Conservation (phyloP, 1,284 basidiomycete species). For the Apiotrichum laibachii region DNA sequence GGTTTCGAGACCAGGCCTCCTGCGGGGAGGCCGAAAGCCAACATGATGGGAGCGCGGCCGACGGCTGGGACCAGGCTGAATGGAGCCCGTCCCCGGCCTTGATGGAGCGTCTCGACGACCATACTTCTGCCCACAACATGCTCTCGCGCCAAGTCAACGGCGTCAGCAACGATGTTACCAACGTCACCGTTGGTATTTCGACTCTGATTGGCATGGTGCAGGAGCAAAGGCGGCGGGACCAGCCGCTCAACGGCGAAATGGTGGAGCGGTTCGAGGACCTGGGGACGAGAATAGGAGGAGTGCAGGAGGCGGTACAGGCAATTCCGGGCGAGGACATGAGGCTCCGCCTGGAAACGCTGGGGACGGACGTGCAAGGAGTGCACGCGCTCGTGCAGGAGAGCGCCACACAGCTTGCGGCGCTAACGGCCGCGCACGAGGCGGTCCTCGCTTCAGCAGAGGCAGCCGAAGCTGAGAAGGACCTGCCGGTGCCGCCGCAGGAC, state of each 20-base stretch:
- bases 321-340: constrained; percentile 2
- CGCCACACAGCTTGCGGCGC: constrained; percentile 1
- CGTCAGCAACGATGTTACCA: constrained; percentile 27
- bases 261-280: constrained; percentile 8
- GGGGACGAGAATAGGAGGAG: not conserved
- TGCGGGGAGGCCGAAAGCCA: constrained; percentile 20
- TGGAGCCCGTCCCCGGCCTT: constrained; percentile 10
- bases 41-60: not conserved
- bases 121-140: constrained; percentile 27
- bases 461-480: constrained; percentile 10
- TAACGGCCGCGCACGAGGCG: not conserved
- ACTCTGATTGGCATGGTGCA: constrained; percentile 1
- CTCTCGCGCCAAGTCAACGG: constrained; percentile 29
- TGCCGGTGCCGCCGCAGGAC: constrained; percentile 2
- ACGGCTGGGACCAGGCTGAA: not conserved
- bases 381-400: constrained; percentile 8
- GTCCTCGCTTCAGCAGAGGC: constrained; percentile 23
- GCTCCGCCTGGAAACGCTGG: constrained; percentile 8
- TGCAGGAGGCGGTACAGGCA: not conserved
- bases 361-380: constrained; percentile 11
- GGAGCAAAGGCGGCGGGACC: not conserved
- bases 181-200: constrained; percentile 8
- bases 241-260: constrained; percentile 53
- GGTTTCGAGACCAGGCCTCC: constrained; percentile 9
- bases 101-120: constrained; percentile 29